A percentile compares a stretch with the other conserved stretches of the same genome.
These are phyloP conservation scores for Globisporangium recalcitrans DNA, from an alignment of 352 stramenopile species.

Conservation along the genomic window DNA sequence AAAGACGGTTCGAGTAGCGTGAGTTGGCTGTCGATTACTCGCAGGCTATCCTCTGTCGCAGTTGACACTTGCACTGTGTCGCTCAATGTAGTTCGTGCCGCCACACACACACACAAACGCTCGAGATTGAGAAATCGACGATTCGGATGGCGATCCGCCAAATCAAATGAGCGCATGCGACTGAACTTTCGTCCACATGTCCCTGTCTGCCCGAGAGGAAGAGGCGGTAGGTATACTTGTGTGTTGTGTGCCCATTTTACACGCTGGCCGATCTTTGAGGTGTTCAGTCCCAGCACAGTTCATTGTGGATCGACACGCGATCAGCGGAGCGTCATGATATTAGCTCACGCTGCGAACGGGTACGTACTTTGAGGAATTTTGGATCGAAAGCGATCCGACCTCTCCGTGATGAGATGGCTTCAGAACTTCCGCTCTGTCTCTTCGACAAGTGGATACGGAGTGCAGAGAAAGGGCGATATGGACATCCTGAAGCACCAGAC, in stretches of 20 bases:
- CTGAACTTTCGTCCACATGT: background rate
- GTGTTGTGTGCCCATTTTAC: constrained; percentile 4
- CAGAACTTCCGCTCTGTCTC: background rate
- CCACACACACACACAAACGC: background rate
- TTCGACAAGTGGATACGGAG: constrained; percentile 7
- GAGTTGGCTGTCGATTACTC: background rate
- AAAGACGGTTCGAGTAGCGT: background rate
- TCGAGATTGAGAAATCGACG: background rate
- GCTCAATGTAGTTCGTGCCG: background rate
- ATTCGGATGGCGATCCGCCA: constrained; percentile 2
- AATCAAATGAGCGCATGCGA: background rate
- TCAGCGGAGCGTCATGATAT: constrained; percentile 4
- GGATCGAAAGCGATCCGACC: background rate
- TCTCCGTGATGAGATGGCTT: background rate
- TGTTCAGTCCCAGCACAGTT: background rate
- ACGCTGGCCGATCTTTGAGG: background rate
- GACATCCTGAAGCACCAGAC: constrained; percentile 7
- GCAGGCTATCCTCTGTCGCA: background rate
- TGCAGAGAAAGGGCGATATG: constrained; percentile 9
- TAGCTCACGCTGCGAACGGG: background rate
- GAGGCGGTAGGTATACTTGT: background rate
- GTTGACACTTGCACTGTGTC: background rate
- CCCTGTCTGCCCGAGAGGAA: background rate
- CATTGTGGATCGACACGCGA: background rate
- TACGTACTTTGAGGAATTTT: background rate